Conservation (phyloP, 208 protist genomes). For the Ichthyophonus hoferi region DNA sequence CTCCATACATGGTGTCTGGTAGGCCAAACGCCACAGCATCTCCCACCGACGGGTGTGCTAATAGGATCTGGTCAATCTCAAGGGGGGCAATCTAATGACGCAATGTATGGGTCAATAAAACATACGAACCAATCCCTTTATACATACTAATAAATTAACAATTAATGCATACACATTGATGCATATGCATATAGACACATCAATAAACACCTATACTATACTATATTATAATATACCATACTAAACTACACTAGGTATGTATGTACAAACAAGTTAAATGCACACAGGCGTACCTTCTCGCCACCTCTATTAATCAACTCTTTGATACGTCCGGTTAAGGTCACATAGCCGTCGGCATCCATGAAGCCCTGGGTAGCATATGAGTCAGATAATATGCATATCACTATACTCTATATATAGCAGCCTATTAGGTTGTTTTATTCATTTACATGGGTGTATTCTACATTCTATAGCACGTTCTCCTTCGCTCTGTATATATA, state of each 20-base stretch:
- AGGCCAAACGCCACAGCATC: constrained; percentile 60
- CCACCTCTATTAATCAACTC: constrained; percentile 67
- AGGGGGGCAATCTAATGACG: background rate
- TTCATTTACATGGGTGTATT: no score
- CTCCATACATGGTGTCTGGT: constrained; percentile 58
- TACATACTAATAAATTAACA: no score
- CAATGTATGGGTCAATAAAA: constrained; percentile 8
- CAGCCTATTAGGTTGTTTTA: no score
- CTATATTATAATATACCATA: background rate
- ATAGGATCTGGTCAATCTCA: constrained; percentile 35
- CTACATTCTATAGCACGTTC: no score
- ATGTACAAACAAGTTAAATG: constrained; percentile 33
- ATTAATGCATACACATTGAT: background rate
- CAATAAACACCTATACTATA: background rate
- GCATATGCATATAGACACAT: no score
- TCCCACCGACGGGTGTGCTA: constrained; percentile 42
- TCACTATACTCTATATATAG: no score
- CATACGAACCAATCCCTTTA: background rate
- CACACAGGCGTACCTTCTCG: constrained; percentile 61
- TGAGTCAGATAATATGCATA: no score
- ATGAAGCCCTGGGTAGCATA: constrained; percentile 48
- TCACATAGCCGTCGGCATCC: constrained; percentile 55
- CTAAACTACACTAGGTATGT: background rate
- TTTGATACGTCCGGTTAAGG: constrained; percentile 64
- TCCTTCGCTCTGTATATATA: no score